Percentiles rank a stretch among this genome's conserved stretches.
Conservation (phyloP, 164 flowering plant species). For the Vitis riparia region DNA sequence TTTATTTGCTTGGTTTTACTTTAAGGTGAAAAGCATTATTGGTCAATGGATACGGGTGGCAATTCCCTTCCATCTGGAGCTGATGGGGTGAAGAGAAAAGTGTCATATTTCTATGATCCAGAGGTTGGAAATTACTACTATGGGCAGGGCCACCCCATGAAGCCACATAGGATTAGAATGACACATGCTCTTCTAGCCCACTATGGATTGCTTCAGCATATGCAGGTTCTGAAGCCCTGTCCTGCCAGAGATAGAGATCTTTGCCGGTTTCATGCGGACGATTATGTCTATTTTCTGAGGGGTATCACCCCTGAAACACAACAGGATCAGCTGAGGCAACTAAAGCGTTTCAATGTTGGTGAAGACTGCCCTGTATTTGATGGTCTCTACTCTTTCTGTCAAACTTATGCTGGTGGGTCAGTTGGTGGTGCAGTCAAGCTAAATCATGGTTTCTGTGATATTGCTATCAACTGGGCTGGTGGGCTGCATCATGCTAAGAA, state of each 20-base stretch:
- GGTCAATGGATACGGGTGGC: not conserved
- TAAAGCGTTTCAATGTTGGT: conserved; percentile 57
- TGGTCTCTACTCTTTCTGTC: conserved; percentile 61
- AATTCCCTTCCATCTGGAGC: conserved; percentile 24
- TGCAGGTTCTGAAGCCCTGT: conserved; percentile 51
- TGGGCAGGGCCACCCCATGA: conserved; percentile 68
- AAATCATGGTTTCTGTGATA: conserved; percentile 44
- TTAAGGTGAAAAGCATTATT: no score
- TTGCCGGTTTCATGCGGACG: conserved; percentile 59
- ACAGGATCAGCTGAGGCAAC: conserved; percentile 49
- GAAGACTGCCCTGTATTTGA: conserved; percentile 64
- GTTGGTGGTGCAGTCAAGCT: conserved; percentile 56
- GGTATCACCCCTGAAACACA: conserved; percentile 55
- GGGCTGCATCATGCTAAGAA: conserved; percentile 70
- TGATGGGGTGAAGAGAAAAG: conserved; percentile 28
- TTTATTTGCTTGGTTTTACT: no score
- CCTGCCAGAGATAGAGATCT: conserved; percentile 59
- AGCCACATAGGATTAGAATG: conserved; percentile 65
- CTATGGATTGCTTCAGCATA: conserved; percentile 50
- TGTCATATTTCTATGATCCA: conserved; percentile 45
- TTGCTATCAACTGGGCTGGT: conserved; percentile 66
- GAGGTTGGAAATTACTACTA: conserved; percentile 65
- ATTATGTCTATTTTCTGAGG: conserved; percentile 51
- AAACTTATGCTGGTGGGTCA: conserved; percentile 61
- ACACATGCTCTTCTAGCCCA: conserved; percentile 60